Base-by-base conservation (phyloP, 1,284 basidiomycete genomes). In the Anthracocystis setariae region DNA sequence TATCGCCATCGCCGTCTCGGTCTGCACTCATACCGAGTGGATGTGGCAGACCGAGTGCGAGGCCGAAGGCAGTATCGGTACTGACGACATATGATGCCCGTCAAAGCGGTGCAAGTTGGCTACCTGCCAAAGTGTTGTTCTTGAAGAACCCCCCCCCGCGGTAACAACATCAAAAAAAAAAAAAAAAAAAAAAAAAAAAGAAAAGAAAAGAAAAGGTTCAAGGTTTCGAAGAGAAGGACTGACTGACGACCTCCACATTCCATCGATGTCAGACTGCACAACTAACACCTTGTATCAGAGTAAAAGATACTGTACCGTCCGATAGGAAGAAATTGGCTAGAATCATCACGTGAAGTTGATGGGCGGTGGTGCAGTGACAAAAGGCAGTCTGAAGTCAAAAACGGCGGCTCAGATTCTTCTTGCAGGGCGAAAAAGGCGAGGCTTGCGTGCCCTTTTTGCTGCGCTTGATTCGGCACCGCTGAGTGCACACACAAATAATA, bases 311-410 rank as follows among this genome's bases (percentile, higher is more conserved):
- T 8, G 3, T 20, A 35, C 45, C 64, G 63, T 52, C 57, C 57
- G 64, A 46, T 61, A 61, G 58, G 58, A 67, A 61, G 64, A 61
- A 61, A 56, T 64, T 57, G 48, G 54, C 61, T 18, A 15, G 15
- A 17, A 18, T 18, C 39, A 67, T 67, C 64, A 67, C 64, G 64
- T 67, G 64, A 56, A 67, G 58, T 33, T 47, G 29, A 20, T 49
- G 33, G 33, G 21, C 35, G 18, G 21, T 35, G 46, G 23, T 43
- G n/a, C 24, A 60, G 64, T 54, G 48, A 46, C 27, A 59, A 17
- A n/a, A 8, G 21, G 25, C 24, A 20, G 38, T 12, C 7, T 29
- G 29, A 29, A 5, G 29, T n/a, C n/a, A 29, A 12, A 5, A 29
- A 12, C 12, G 8, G 8, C 17, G 20, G 35, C 24, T 20, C 20